phyloP scores from a whole-genome alignment of 148 eudicot species.

The Nepenthes gracilis region DNA sequence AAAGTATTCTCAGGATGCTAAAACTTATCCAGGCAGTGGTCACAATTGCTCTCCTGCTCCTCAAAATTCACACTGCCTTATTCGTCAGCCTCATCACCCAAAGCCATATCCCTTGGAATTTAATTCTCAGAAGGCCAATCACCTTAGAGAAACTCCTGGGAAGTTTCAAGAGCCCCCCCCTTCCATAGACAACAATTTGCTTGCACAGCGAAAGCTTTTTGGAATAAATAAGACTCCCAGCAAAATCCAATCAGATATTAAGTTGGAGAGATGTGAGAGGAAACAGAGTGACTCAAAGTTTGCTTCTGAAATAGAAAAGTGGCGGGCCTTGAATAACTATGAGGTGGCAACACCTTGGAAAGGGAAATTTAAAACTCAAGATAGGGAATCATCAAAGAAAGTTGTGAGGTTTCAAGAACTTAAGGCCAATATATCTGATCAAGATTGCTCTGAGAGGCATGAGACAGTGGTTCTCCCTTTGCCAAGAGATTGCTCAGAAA shows the following conservation, averaged over 20 bases:
- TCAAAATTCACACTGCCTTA: conserved; percentile 12
- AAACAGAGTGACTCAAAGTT: conserved; percentile 16
- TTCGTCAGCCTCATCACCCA: conserved; percentile 20
- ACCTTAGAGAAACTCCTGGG: conserved; percentile 10
- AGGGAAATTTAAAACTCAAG: conserved; percentile 36
- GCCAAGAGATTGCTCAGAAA: conserved; percentile 11
- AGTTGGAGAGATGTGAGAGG: conserved; percentile 14
- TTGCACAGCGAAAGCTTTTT: conserved; percentile 21
- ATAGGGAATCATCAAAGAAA: conserved; percentile 17
- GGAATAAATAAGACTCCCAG: conserved; percentile 13
- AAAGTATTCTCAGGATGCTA: conserved; percentile 10
- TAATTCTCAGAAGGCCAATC: conserved; percentile 10
- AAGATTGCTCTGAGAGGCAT: conserved; percentile 13
- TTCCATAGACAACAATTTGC: conserved; percentile 10
- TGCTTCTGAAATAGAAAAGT: conserved; percentile 10
- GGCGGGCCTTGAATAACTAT: conserved; percentile 8
- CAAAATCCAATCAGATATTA: conserved; percentile 13
- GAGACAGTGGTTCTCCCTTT: conserved; percentile 12
- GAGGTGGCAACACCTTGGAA: conserved; percentile 19
- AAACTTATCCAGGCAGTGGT: conserved; percentile 15
- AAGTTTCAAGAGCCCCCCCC: conserved; percentile 11
- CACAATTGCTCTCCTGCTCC: conserved; percentile 22
- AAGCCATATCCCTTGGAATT: conserved; percentile 16
- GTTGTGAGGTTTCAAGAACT: conserved; percentile 13
- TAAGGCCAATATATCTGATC: conserved; percentile 11